A percentile compares a stretch with the other conserved stretches of the same genome.
These are phyloP conservation scores for Erodium texanum DNA, from an alignment of 441 rosid genomes.

Conservation along the genomic window DNA sequence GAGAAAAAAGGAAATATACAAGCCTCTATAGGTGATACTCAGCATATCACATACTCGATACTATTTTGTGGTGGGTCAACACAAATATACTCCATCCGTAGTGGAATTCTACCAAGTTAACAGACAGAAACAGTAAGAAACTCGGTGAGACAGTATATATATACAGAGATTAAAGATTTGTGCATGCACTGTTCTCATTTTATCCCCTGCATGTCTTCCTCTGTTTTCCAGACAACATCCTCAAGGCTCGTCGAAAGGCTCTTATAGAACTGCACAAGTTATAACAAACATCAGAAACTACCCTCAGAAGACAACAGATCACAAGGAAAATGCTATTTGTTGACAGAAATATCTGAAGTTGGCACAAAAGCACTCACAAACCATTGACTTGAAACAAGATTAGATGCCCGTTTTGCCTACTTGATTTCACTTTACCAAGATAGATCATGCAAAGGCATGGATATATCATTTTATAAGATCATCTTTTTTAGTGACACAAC, in stretches of 20 bases:
- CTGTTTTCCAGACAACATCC: constrained; percentile 79
- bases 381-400: background rate
- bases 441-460: background rate
- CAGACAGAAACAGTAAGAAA: constrained; percentile 14
- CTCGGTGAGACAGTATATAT: constrained; percentile 8
- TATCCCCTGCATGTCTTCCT: constrained; percentile 56
- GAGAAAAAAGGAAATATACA: background rate
- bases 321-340: too few species aligned
- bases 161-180: background rate
- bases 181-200: constrained; percentile 17
- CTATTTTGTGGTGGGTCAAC: background rate
- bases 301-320: background rate
- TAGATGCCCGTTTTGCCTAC: background rate
- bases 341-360: too few species aligned
- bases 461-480: background rate
- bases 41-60: background rate
- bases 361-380: background rate
- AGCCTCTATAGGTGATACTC: background rate
- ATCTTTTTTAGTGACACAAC: background rate
- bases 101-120: constrained; percentile 12
- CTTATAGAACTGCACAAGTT: constrained; percentile 63
- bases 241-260: constrained; percentile 67
- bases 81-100: constrained; percentile 8
- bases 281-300: background rate
- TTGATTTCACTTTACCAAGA: background rate